Evolutionary conservation across 1,139 yeast species (phyloP), one percentile per base, ranked within the genome.

Genomic region (Sugiyamaella novakii): DNA sequence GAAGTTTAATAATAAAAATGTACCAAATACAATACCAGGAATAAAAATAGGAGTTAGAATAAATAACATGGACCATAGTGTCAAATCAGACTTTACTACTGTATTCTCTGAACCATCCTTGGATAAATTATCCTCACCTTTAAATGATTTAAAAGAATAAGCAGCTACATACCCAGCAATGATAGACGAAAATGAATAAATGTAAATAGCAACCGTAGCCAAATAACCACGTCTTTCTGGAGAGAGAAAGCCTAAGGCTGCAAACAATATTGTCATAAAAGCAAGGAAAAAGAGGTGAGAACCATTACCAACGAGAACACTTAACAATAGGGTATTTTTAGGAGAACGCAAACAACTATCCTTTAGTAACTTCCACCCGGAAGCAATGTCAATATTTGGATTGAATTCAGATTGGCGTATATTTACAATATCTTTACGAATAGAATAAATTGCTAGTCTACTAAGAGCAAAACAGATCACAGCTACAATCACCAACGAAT

Each of bases 331-430:
- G 53, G 85, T 75, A 57, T 79, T 75, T 51, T 75, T 69, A 33
- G 98, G 98, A 5, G 91, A 74, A 67, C 98, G 79, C 74, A 92
- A 91, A 33, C 91, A 89, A 66, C 92, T 98, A 53, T 97, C 98
- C 64, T 91, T 95, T 40, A 89, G 82, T 57, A 91, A 76, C 68
- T 92, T 92, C 98, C 98, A 92, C 35, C 98, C 98, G 63, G 91
- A 79, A 66, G 92, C 98, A 63, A 89, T 96, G 54, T 88, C 83
- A 49, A 87, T 80, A 55, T 87, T 96, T 62, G 87, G 95, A 49
- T 70, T 72, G 57, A 88, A 74, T 63, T 85, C 88, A 57, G 89
- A 79, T 64, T 88, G 95, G 64, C 91, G 91, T 70, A 92, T 92
- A 60, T 85, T 83, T 53, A 83, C 78, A 60, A 91, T 86, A 67